These are phyloP conservation scores for Apiotrichum sp. DNA, from an alignment of 1,284 basidiomycete species.

Conservation along the genomic window DNA sequence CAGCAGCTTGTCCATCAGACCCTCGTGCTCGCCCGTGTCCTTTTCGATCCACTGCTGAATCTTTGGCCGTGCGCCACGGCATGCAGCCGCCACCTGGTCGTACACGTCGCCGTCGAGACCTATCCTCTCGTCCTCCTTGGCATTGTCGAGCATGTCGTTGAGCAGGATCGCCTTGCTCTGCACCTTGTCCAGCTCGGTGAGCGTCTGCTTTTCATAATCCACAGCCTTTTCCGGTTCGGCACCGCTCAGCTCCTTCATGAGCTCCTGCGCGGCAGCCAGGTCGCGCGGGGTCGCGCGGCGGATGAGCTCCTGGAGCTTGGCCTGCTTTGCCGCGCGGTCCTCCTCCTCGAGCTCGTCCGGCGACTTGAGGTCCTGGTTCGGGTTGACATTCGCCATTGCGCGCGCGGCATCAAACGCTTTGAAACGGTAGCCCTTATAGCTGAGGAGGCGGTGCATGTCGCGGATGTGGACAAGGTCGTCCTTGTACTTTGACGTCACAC, in stretches of 20 bases:
- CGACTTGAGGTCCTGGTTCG: conserved; percentile 42
- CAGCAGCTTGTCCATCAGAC: conserved; percentile 88
- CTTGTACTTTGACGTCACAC: conserved; percentile 81
- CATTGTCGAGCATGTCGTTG: conserved; percentile 95
- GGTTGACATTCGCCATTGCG: conserved; percentile 49
- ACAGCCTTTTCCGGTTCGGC: conserved; percentile 91
- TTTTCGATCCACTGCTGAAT: conserved; percentile 99
- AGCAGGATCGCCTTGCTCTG: conserved; percentile 89
- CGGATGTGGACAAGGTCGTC: conserved; percentile 96
- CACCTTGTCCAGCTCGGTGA: conserved; percentile 86
- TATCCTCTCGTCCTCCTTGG: conserved; percentile 70
- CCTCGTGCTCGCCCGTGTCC: conserved; percentile 63
- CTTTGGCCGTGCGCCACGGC: conserved; percentile 79
- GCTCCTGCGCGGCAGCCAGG: conserved; percentile 88
- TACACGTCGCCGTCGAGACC: conserved; percentile 86
- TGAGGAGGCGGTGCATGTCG: conserved; percentile 93
- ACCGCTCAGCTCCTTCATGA: conserved; percentile 94
- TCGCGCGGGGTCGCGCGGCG: conserved; percentile 92
- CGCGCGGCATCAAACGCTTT: conserved; percentile 57
- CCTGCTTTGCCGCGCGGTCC: conserved; percentile 77
- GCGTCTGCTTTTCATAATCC: conserved; percentile 85
- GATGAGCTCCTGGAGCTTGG: conserved; percentile 94
- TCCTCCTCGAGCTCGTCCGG: conserved; percentile 80
- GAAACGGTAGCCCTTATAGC: conserved; percentile 93
- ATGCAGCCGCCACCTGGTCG: conserved; percentile 86